Evolutionary conservation across 2,329 filamentous ascomycete genomes (phyloP), one percentile per base, ranked within the genome.

Genomic region (Ophiosphaerella korrae): DNA sequence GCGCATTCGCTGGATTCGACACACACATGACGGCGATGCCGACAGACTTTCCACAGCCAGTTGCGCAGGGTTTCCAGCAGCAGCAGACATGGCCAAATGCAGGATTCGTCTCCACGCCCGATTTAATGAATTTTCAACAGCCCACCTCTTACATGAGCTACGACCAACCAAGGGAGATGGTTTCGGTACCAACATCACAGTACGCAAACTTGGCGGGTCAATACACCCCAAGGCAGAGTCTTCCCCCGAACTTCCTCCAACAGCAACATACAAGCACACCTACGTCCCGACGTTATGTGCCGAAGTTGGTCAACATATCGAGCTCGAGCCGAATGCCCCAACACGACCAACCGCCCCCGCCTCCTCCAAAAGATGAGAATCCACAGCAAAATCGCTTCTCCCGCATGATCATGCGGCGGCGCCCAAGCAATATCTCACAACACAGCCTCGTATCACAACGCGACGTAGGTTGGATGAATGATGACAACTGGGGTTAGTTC

Each of bases 351-450:
- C 66, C 66, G 34, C 70, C 70, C 13, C 66, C 67, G 5, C 70
- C 70, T n/a, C 67, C 67, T 14, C 68, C 68, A 7, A 72, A 73
- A 41, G 70, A 73, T 37, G 66, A 71, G 21, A 56, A 58, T 14
- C 32, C 42, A n/a, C 67, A 69, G 42, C 59, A 63, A 32, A 70
- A 70, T 24, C 64, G 70, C 32, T 73, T 72, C 48, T 72, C 70
- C 2, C 57, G 66, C 33, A 67, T 71, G 47, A 67, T 67, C 33
- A 70, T 72, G 68, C 60, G 68, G 45, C 58, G 70, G 38, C 66
- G 69, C 18, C 68, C 69, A 14, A 71, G 68, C 52, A 73, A 72
- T 42, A 72, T 73, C 33, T 73, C 70, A 8, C 70, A 73, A 49
- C 70, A 73, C 38, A 70, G 62, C 29, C 58, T 66, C 18, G 63